Conservation (phyloP, 2,329 filamentous ascomycete genomes). For the Alternaria sp. region DNA sequence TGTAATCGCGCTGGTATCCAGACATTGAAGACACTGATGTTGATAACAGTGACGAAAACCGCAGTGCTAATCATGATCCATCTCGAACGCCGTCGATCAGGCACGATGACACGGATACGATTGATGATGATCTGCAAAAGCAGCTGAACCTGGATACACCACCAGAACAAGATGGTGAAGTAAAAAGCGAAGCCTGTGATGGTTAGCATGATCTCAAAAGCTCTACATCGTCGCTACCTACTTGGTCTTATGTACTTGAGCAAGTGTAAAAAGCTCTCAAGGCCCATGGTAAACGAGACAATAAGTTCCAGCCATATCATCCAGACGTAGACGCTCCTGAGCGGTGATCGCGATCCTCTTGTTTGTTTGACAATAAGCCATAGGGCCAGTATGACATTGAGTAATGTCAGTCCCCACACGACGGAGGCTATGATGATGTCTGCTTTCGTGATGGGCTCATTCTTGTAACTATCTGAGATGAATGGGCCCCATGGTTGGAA, state of each 20-base stretch:
- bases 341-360: conserved; percentile 31
- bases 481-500: conserved; percentile 35
- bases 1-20: conserved; percentile 51
- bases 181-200: conserved; percentile 42
- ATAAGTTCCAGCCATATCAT: conserved; percentile 58
- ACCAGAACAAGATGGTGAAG: conserved; percentile 44
- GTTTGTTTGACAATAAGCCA: conserved; percentile 43
- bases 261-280: conserved; percentile 49
- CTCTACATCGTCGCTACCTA: conserved; percentile 11
- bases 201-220: not conserved
- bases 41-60: conserved; percentile 45
- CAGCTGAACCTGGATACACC: conserved; percentile 48
- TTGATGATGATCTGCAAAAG: conserved; percentile 52
- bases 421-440: conserved; percentile 42
- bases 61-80: conserved; percentile 48
- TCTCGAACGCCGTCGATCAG: conserved; percentile 37
- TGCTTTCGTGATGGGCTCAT: conserved; percentile 34
- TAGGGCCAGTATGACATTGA: conserved; percentile 35
- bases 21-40: conserved; percentile 48
- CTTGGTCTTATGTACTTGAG: conserved; percentile 43
- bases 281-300: conserved; percentile 52
- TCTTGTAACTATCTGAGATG: conserved; percentile 28
- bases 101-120: conserved; percentile 46
- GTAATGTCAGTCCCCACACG: conserved; percentile 37
- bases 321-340: conserved; percentile 53